Percentiles rank a stretch among this genome's conserved stretches.
Conservation (phyloP, 2,329 filamentous ascomycete species). For the Penicillium sp. region DNA sequence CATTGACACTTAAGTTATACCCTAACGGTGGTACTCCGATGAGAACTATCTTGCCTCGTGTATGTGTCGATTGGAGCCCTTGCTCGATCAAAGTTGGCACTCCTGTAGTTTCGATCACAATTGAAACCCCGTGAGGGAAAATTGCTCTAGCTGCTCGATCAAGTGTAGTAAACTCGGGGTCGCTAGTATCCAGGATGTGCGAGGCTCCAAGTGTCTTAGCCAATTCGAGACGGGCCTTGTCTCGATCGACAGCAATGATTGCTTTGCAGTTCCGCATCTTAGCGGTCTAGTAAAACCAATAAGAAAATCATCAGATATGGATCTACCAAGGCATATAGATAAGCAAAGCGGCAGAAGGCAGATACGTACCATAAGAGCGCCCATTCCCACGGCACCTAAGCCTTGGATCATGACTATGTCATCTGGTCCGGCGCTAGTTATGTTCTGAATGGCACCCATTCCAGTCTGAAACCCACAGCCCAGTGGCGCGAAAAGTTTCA, state of each 20-base stretch:
- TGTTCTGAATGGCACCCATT: neutral
- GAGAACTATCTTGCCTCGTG: neutral
- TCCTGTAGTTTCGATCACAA: neutral
- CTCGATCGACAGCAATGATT: neutral
- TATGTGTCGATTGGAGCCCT: neutral
- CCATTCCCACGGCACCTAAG: neutral
- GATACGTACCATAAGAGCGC: neutral
- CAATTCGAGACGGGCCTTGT: neutral
- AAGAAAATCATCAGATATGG: neutral
- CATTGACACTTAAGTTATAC: neutral
- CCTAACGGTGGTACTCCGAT: neutral
- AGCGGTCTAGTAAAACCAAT: neutral
- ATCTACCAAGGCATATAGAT: no score
- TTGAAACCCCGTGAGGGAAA: neutral
- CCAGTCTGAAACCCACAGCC: neutral
- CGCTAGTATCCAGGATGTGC: neutral
- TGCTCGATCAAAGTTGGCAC: neutral
- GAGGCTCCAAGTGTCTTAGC: neutral
- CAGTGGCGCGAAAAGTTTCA: neutral
- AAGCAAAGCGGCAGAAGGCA: neutral
- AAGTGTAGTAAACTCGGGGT: neutral
- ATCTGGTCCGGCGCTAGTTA: neutral
- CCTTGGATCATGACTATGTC: neutral
- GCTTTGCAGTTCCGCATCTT: neutral
- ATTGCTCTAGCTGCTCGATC: neutral